phyloP scores from a whole-genome alignment of 2,329 filamentous ascomycete genomes.

The Pseudocercospora eumusae region DNA sequence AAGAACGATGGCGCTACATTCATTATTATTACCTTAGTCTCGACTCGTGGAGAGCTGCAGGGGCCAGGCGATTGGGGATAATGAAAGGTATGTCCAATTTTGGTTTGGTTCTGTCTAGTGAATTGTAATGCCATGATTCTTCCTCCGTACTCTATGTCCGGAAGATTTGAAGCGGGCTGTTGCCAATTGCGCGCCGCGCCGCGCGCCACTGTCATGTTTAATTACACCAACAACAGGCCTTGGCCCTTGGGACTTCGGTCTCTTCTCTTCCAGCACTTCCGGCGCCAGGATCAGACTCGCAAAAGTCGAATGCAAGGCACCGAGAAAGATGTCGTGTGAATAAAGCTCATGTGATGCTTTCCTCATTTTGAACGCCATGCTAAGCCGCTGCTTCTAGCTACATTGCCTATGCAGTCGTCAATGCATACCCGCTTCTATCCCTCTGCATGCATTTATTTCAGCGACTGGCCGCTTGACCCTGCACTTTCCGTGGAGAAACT shows the following conservation, averaged over 20 bases:
- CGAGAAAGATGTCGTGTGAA: too few relatives aligned
- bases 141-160: not conserved
- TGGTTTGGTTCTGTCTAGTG: not conserved
- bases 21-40: not conserved
- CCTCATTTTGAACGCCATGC: conserved; percentile 4
- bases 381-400: conserved; percentile 8
- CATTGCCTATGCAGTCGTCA: conserved; percentile 4
- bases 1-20: not conserved
- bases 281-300: not conserved
- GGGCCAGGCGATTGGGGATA: not conserved
- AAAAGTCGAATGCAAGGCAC: not conserved
- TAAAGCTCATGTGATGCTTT: not conserved
- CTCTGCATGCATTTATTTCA: not conserved
- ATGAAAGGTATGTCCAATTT: not conserved
- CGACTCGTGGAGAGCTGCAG: not conserved
- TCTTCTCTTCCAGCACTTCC: not conserved
- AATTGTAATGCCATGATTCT: not conserved
- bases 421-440: conserved; percentile 1
- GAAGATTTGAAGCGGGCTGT: not conserved
- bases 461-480: not conserved
- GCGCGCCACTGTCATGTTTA: conserved; percentile 2
- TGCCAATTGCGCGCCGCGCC: not conserved
- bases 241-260: too few relatives aligned
- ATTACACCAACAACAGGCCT: not conserved
- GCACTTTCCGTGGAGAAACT: not conserved